Evolutionary conservation across 139 green algal species (phyloP).

Genomic region (Coelastrella sp.): DNA sequence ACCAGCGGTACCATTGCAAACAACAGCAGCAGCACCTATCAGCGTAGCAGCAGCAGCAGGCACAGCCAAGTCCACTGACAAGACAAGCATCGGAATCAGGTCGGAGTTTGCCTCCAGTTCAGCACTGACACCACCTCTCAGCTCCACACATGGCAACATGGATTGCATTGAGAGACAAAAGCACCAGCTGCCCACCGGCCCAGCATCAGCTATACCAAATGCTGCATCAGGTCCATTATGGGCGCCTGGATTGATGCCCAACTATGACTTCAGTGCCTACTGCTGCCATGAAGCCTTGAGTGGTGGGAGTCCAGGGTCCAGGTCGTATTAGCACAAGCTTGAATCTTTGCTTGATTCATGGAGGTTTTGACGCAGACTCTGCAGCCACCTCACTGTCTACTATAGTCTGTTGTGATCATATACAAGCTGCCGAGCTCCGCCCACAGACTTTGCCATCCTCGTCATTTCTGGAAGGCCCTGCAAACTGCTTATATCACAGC

Average conservation of each 20-base stretch:
- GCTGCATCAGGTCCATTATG: not conserved
- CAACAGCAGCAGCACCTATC: not conserved
- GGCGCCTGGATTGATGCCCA: not conserved
- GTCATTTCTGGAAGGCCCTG: too few relatives aligned
- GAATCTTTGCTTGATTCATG: too few relatives aligned
- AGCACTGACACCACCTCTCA: not conserved
- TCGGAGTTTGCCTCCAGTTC: not conserved
- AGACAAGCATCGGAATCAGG: not conserved
- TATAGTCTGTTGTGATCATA: too few relatives aligned
- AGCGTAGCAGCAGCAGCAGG: not conserved
- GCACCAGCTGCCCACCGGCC: not conserved
- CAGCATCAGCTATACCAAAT: not conserved
- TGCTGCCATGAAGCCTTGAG: not conserved
- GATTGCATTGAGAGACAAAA: not conserved
- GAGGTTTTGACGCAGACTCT: too few relatives aligned
- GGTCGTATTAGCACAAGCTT: too few relatives aligned
- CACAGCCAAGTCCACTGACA: not conserved
- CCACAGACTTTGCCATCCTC: too few relatives aligned
- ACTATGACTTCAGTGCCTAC: constrained; percentile 8
- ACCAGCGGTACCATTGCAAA: not conserved
- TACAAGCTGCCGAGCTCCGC: too few relatives aligned
- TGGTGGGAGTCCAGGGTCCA: too few relatives aligned
- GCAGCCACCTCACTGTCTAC: too few relatives aligned
- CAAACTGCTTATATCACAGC: too few relatives aligned
- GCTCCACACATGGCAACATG: not conserved